Conservation (phyloP, 1,284 basidiomycete species). For the Moniliella sp. region DNA sequence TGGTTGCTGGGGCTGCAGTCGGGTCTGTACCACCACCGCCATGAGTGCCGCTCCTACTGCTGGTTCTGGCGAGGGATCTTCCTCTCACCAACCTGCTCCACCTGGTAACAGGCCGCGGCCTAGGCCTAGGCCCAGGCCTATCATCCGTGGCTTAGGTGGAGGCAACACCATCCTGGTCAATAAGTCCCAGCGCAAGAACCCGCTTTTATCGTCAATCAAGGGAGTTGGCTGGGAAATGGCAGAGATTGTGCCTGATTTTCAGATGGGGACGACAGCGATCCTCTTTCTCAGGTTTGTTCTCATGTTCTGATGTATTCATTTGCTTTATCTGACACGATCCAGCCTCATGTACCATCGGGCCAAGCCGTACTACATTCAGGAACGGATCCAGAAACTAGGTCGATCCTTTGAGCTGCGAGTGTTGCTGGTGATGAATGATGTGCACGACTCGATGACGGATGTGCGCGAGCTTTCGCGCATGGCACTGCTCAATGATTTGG, state of each 20-base stretch:
- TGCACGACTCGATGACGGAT: slow-evolving; percentile 73
- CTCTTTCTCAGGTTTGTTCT: slow-evolving; percentile 15
- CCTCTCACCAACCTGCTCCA: no score
- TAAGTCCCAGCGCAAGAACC: slow-evolving; percentile 53
- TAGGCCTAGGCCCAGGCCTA: no score
- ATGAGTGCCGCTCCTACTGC: no score
- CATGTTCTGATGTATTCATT: neutral
- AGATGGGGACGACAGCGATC: slow-evolving; percentile 19
- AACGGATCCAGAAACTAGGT: slow-evolving; percentile 64
- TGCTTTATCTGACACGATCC: neutral
- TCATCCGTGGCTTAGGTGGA: slow-evolving; percentile 3
- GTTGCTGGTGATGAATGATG: slow-evolving; percentile 73
- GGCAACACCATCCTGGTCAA: slow-evolving; percentile 23
- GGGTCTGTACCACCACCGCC: no score
- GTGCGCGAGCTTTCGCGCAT: slow-evolving; percentile 75
- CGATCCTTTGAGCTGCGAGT: slow-evolving; percentile 62
- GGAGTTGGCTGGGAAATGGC: slow-evolving; percentile 83
- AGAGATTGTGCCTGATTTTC: slow-evolving; percentile 61
- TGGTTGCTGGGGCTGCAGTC: no score
- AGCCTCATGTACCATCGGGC: slow-evolving; percentile 84
- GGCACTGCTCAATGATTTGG: slow-evolving; percentile 63
- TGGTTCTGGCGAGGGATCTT: no score
- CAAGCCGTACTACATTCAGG: slow-evolving; percentile 88
- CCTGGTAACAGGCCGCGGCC: no score
- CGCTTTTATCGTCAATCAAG: slow-evolving; percentile 58